Conservation (phyloP, 1,284 basidiomycete species). For the Pulchroboletus neoregius region DNA sequence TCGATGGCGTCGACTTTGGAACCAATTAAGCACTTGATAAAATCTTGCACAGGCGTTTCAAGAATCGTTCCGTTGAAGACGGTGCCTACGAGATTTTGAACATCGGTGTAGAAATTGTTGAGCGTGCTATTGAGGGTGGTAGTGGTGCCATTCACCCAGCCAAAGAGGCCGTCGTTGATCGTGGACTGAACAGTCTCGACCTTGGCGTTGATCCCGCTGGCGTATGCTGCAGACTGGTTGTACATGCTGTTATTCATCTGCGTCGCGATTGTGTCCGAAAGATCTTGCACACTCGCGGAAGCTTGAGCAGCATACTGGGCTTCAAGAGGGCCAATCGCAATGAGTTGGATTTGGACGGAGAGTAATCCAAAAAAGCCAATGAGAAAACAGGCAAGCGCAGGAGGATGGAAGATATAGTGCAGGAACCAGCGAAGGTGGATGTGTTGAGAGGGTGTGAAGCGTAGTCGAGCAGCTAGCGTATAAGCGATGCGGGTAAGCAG, state of each 20-base stretch:
- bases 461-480: constrained; percentile 45
- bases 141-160: constrained; percentile 93
- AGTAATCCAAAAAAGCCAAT: constrained; percentile 90
- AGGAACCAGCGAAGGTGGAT: constrained; percentile 76
- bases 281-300: constrained; percentile 56
- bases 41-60: constrained; percentile 78
- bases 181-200: constrained; percentile 66
- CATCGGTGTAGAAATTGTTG: constrained; percentile 68
- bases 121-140: constrained; percentile 80
- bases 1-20: constrained; percentile 86
- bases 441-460: constrained; percentile 56
- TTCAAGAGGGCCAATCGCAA: constrained; percentile 69
- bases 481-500: constrained; percentile 64
- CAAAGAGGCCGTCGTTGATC: constrained; percentile 85
- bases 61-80: constrained; percentile 84
- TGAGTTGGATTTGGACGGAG: constrained; percentile 81
- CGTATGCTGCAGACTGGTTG: constrained; percentile 75
- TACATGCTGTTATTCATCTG: constrained; percentile 79
- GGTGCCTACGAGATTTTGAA: constrained; percentile 63
- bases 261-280: constrained; percentile 68
- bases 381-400: constrained; percentile 83
- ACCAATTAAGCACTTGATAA: constrained; percentile 86
- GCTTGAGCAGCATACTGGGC: constrained; percentile 59
- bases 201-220: constrained; percentile 68
- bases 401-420: constrained; percentile 86